Conservation (phyloP, 352 stramenopile species). For the Pythium utonaiense region DNA sequence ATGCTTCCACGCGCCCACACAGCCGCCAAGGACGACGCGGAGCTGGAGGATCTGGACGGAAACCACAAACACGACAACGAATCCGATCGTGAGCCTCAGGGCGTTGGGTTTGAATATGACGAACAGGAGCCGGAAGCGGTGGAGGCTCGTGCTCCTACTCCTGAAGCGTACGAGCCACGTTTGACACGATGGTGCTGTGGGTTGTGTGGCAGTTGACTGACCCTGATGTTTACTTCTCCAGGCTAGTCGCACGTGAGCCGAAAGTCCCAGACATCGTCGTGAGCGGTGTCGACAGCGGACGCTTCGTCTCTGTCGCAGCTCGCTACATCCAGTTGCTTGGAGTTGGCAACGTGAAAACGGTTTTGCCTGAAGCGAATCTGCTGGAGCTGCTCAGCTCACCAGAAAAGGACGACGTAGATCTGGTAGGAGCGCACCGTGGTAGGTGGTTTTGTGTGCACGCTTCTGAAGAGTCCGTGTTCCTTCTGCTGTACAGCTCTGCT, state of each 20-base stretch:
- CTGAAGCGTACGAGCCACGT: slow-evolving; percentile 13
- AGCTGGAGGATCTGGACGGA: not conserved
- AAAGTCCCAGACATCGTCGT: slow-evolving; percentile 68
- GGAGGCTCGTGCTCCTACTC: not conserved
- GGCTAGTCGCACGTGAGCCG: slow-evolving; percentile 28
- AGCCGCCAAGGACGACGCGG: slow-evolving; percentile 2
- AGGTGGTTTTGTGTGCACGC: not conserved
- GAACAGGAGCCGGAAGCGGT: slow-evolving; percentile 3
- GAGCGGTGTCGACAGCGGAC: slow-evolving; percentile 31
- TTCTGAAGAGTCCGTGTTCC: too few relatives aligned
- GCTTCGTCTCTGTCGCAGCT: slow-evolving; percentile 41
- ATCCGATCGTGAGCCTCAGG: slow-evolving; percentile 24
- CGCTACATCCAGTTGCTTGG: slow-evolving; percentile 74
- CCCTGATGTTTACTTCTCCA: not conserved
- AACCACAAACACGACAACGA: slow-evolving; percentile 22
- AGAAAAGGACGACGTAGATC: slow-evolving; percentile 33
- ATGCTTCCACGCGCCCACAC: slow-evolving; percentile 2
- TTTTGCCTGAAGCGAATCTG: slow-evolving; percentile 31
- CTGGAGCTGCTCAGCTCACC: slow-evolving; percentile 35
- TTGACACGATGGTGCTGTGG: too few relatives aligned
- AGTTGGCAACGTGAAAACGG: slow-evolving; percentile 45
- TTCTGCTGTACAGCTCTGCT: slow-evolving; percentile 71
- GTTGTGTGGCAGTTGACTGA: not conserved
- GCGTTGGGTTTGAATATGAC: slow-evolving; percentile 46
- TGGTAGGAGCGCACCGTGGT: slow-evolving; percentile 31